Conservation (phyloP, 495 filamentous ascomycete species). For the Jackrogersella multiformis region DNA sequence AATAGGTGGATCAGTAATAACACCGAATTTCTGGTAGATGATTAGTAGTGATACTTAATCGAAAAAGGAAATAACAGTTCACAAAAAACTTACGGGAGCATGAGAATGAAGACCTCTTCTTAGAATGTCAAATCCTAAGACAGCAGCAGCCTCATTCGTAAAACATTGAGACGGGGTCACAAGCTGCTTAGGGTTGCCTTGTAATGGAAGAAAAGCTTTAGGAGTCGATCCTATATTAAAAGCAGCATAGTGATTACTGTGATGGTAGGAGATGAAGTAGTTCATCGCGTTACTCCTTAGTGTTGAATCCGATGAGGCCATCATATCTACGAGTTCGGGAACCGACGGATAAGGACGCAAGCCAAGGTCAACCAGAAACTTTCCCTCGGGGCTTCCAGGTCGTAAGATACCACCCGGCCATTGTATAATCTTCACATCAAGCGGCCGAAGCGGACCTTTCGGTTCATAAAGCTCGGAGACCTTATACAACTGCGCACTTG, state of each 20-base stretch:
- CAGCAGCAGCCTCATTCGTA: conserved; percentile 75
- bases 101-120: conserved; percentile 75
- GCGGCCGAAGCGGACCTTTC: conserved; percentile 69
- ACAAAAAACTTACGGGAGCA: conserved; percentile 52
- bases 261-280: conserved; percentile 85
- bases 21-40: conserved; percentile 75
- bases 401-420: conserved; percentile 77
- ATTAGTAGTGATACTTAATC: conserved; percentile 11
- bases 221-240: conserved; percentile 65
- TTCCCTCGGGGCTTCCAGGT: conserved; percentile 70
- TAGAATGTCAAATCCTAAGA: conserved; percentile 83
- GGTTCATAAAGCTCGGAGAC: conserved; percentile 89
- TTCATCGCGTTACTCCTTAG: conserved; percentile 72
- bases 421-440: conserved; percentile 81
- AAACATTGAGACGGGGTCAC: conserved; percentile 82
- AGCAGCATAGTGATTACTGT: conserved; percentile 74
- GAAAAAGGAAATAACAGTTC: background rate
- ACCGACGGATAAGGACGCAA: conserved; percentile 73
- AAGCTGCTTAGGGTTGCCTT: conserved; percentile 68
- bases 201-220: conserved; percentile 76
- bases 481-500: conserved; percentile 68
- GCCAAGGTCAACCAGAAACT: conserved; percentile 76
- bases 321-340: conserved; percentile 76
- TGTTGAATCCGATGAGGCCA: conserved; percentile 68
- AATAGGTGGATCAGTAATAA: conserved; percentile 80